Percentiles rank a stretch among this genome's conserved stretches.
Conservation (phyloP, 495 filamentous ascomycete species). For the Aspergillus bridgeri region DNA sequence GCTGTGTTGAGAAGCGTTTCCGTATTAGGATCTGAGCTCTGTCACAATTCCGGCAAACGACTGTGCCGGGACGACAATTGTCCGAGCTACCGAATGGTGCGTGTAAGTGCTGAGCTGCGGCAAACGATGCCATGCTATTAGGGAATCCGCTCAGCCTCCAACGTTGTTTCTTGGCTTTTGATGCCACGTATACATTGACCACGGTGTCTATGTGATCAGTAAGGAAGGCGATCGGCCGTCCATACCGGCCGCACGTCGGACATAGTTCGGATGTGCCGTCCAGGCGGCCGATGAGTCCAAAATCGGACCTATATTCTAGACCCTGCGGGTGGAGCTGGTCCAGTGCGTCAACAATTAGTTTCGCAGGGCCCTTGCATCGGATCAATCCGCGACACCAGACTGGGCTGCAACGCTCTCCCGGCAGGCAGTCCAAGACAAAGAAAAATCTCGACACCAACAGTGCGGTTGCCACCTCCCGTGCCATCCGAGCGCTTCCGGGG, state of each 20-base stretch:
- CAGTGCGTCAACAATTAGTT: slow-evolving; percentile 11
- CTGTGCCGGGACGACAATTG: slow-evolving; percentile 7
- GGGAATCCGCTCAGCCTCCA: slow-evolving; percentile 22
- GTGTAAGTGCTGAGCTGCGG: slow-evolving; percentile 9
- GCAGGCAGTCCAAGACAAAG: slow-evolving; percentile 11
- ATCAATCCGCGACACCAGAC: slow-evolving; percentile 18
- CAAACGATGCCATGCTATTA: slow-evolving; percentile 10
- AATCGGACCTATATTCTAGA: slow-evolving; percentile 13
- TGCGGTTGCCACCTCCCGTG: slow-evolving; percentile 13
- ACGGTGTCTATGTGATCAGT: slow-evolving; percentile 6
- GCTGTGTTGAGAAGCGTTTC: too few relatives aligned
- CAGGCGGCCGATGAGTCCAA: slow-evolving; percentile 12
- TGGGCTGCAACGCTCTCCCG: slow-evolving; percentile 7
- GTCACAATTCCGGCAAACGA: slow-evolving; percentile 13
- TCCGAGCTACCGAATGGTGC: slow-evolving; percentile 16
- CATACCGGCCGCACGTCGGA: slow-evolving; percentile 14
- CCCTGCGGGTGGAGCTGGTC: slow-evolving; percentile 15
- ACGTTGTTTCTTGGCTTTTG: slow-evolving; percentile 4
- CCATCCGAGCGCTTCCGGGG: slow-evolving; percentile 15
- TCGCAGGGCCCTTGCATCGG: slow-evolving; percentile 15
- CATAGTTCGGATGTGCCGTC: slow-evolving; percentile 11
- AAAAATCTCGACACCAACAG: slow-evolving; percentile 19
- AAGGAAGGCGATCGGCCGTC: slow-evolving; percentile 12
- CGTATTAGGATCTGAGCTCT: background rate
- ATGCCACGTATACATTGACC: slow-evolving; percentile 19